These are phyloP conservation scores for Sicyos baderoa DNA, from an alignment of 306 rosid genomes.

Conservation along the genomic window DNA sequence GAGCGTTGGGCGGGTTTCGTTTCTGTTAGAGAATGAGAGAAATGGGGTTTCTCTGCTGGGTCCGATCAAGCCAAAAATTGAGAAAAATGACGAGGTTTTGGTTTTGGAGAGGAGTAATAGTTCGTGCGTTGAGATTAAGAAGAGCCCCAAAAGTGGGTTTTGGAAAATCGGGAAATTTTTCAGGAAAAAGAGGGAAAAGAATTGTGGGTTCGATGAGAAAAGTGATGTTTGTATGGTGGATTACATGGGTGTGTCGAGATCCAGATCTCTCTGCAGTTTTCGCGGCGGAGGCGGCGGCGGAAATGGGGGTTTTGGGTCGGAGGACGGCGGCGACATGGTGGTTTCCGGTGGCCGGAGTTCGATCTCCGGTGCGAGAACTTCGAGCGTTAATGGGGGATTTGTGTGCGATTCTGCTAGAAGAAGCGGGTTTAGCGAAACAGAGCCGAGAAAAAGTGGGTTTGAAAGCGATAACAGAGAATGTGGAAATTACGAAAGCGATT, in stretches of 20 bases:
- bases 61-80: constrained; percentile 30
- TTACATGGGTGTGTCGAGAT: constrained; percentile 68
- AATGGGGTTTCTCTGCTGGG: constrained; percentile 24
- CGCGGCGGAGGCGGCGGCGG: constrained; percentile 41
- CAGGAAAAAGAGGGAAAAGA: constrained; percentile 59
- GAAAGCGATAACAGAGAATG: constrained; percentile 39
- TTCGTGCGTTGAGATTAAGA: constrained; percentile 63
- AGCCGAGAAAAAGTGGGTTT: constrained; percentile 71
- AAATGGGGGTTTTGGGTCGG: constrained; percentile 52
- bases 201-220: constrained; percentile 59
- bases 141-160: constrained; percentile 28
- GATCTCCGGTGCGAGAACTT: constrained; percentile 85
- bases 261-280: constrained; percentile 88
- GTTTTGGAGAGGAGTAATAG: constrained; percentile 63
- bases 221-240: constrained; percentile 54
- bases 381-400: constrained; percentile 71
- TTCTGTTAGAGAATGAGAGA: constrained; percentile 79
- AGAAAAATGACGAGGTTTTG: constrained; percentile 40
- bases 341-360: constrained; percentile 85
- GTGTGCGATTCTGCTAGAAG: constrained; percentile 74
- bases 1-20: constrained; percentile 83
- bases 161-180: constrained; percentile 74
- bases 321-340: constrained; percentile 65
- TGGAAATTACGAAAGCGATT: constrained; percentile 22
- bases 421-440: constrained; percentile 90